Base-by-base conservation (phyloP, 2,329 filamentous ascomycete species). In the Canariomyces notabilis region DNA sequence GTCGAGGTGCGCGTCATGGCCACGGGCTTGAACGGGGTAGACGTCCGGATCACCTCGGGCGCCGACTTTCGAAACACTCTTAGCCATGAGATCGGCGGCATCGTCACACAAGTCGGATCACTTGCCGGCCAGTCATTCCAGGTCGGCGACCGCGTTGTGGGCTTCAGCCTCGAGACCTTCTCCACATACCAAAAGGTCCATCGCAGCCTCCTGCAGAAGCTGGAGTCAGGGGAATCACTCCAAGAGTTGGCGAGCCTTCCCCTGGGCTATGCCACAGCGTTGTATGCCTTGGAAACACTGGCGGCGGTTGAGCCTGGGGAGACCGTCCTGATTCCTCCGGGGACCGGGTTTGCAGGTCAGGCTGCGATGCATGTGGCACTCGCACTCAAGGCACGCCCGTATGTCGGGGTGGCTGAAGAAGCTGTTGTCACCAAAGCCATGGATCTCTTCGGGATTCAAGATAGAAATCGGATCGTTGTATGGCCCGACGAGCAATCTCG, bases 101-200 rank as follows among this genome's bases (percentile, higher is more conserved):
- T 59, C 14, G 54, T 63, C 0, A 50, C 21, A 6, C 39, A 42
- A 12, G 46, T 57, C 9, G 59, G 58, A 4, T 9, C n/a, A n/a
- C n/a, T n/a, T n/a, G n/a, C 49, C 3, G 53, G 42, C 9, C n/a
- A n/a, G 57, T 61, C 29, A 33, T 31, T 62, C 3, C 23, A 40
- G 19, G 15, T 39, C 9, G 59, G 61, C n/a, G 61, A 64, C 35
- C 26, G 39, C 0, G 57, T 63, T 2, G 53, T 61, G 8, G 59
- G 57, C 20, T 48, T 62, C 49, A 46, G 52, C 38, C 32, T 40
- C 1, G 56, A 50, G 44, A 48, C 33, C 14, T 58, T 59, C 35
- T 45, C 49, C 15, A 62, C 37, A 52, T 18, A 16, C n/a, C 31
- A 59, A 47, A 26, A 49, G 12, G 47, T 57, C 5, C 50, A 48